A percentile compares a stretch with the other conserved stretches of the same genome.
Evolutionary conservation across 768 basidiomycete genomes (phyloP).

Genomic region (Amanita jacksonii): DNA sequence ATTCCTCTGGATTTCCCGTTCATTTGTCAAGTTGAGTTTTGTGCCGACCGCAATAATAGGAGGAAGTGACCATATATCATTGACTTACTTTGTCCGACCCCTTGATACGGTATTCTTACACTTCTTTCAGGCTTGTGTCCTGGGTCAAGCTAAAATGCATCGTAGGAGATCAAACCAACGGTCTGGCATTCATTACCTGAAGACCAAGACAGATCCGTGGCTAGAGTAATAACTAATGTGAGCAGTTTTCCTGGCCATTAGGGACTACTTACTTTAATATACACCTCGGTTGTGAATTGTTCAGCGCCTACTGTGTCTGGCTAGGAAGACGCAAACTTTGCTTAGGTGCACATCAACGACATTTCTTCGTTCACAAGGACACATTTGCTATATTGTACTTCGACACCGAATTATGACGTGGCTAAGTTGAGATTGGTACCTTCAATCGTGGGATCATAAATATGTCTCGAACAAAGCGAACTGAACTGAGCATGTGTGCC

Average conservation of each 20-base stretch:
- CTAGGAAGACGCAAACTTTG: too few species aligned
- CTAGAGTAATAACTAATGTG: constrained; percentile 35
- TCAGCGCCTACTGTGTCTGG: constrained; percentile 83
- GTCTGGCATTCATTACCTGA: constrained; percentile 38
- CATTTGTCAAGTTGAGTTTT: constrained; percentile 71
- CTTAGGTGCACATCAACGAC: constrained; percentile 42
- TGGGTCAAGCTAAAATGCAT: constrained; percentile 53
- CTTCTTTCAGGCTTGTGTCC: constrained; percentile 71
- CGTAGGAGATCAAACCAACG: constrained; percentile 7
- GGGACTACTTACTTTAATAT: constrained; percentile 52
- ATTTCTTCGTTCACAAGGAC: constrained; percentile 58
- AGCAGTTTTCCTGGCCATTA: neutral
- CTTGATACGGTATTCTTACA: constrained; percentile 70
- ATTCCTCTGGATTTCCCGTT: constrained; percentile 64
- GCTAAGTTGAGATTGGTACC: constrained; percentile 29
- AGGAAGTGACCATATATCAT: too few species aligned
- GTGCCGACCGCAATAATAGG: constrained; percentile 86
- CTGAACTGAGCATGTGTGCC: constrained; percentile 19
- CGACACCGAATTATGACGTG: constrained; percentile 5
- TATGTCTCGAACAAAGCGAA: constrained; percentile 63
- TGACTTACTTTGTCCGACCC: constrained; percentile 49
- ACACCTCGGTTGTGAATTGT: constrained; percentile 74
- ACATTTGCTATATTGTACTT: constrained; percentile 64
- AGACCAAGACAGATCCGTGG: constrained; percentile 74
- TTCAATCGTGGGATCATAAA: constrained; percentile 88